A percentile compares a stretch with the other conserved stretches of the same genome.
Evolutionary conservation across 2,329 filamentous ascomycete genomes (phyloP).

Genomic region (Diaporthe aspalathi): DNA sequence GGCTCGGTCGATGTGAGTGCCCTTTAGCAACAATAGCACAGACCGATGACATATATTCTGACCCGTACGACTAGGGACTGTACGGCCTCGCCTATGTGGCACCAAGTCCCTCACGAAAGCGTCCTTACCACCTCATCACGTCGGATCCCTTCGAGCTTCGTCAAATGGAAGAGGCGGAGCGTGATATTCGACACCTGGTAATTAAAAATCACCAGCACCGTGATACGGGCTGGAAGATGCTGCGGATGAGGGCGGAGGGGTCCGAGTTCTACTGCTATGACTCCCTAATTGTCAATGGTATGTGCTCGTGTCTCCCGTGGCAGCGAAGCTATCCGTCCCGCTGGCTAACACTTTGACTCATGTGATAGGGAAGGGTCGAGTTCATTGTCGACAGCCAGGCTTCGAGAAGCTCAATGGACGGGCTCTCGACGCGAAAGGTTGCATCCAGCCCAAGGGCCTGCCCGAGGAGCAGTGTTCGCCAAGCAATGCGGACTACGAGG

Average conservation of each 20-base stretch:
- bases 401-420: constrained; percentile 37
- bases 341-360: constrained; percentile 1
- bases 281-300: constrained; percentile 44
- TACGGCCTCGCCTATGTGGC: constrained; percentile 40
- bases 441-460: constrained; percentile 33
- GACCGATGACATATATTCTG: not conserved
- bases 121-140: constrained; percentile 40
- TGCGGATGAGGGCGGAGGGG: constrained; percentile 40
- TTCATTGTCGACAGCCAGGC: constrained; percentile 41
- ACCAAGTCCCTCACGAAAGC: constrained; percentile 37
- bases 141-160: constrained; percentile 30
- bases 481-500: constrained; percentile 30
- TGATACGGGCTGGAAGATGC: constrained; percentile 40
- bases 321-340: not conserved
- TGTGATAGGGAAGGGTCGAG: constrained; percentile 42
- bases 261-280: constrained; percentile 43
- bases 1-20: constrained; percentile 35
- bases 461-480: constrained; percentile 24
- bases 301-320: not conserved
- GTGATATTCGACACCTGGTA: constrained; percentile 35
- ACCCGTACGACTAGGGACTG: constrained; percentile 29
- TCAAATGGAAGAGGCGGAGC: constrained; percentile 40
- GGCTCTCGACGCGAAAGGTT: constrained; percentile 37
- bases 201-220: constrained; percentile 41
- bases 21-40: too few species aligned